phyloP scores from a whole-genome alignment of 371 early-diverging fungal genomes.

The Mortierella sp. region DNA sequence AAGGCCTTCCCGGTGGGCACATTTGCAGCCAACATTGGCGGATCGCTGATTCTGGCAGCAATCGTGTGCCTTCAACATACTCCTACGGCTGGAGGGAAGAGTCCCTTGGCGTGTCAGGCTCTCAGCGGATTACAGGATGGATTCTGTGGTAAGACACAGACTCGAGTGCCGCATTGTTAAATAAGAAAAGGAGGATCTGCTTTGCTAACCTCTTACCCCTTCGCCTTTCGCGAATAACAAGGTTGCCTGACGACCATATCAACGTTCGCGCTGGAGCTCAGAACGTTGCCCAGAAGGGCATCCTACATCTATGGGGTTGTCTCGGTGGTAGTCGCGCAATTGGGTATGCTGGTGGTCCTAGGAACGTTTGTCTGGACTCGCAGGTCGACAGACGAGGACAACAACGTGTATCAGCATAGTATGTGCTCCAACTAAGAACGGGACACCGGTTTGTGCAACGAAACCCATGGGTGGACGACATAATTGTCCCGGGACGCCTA shows the following conservation, averaged over 20 bases:
- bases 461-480: too few species aligned
- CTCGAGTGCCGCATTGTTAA: too few species aligned
- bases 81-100: conserved; percentile 30
- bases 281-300: conserved; percentile 46
- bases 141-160: conserved; percentile 76
- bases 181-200: too few species aligned
- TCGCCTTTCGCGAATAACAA: too few species aligned
- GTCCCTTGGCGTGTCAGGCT: conserved; percentile 59
- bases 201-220: too few species aligned
- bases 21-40: conserved; percentile 71
- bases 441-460: too few species aligned
- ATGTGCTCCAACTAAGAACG: conserved; percentile 3
- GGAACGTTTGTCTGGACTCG: conserved; percentile 67
- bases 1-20: conserved; percentile 72
- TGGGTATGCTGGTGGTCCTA: conserved; percentile 61
- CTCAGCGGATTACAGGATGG: conserved; percentile 70
- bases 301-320: conserved; percentile 60
- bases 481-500: too few species aligned
- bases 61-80: conserved; percentile 59
- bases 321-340: conserved; percentile 60
- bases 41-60: conserved; percentile 65
- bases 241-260: conserved; percentile 81
- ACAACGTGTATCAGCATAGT: conserved; percentile 10
- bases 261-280: conserved; percentile 73
- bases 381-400: conserved; percentile 7